These are phyloP conservation scores for Nymphaea thermarum DNA, from an alignment of 164 flowering plant species.

Conservation along the genomic window DNA sequence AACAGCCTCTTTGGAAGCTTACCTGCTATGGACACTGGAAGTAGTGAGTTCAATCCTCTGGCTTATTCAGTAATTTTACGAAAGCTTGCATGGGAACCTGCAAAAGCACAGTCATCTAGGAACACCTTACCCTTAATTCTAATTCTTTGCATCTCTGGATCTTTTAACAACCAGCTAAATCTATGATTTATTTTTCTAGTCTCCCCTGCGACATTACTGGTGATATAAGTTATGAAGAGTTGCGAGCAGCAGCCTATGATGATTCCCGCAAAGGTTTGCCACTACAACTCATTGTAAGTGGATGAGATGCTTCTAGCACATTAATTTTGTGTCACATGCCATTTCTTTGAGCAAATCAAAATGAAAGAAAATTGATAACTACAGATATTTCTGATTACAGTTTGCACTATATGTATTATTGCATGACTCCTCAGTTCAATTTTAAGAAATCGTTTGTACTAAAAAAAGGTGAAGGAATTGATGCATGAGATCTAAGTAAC, in stretches of 20 bases:
- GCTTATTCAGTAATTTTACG: background rate
- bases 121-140: background rate
- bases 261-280: constrained; percentile 59
- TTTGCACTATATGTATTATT: too few species aligned
- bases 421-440: too few species aligned
- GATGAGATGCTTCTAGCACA: background rate
- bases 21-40: constrained; percentile 71
- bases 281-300: constrained; percentile 70
- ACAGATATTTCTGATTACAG: too few species aligned
- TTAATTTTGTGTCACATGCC: background rate
- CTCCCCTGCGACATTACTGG: constrained; percentile 81
- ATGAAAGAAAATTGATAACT: too few species aligned
- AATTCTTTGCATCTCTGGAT: background rate
- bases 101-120: background rate
- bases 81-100: background rate
- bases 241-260: constrained; percentile 77
- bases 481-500: too few species aligned
- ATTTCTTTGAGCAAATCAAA: too few species aligned
- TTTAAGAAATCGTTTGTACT: too few species aligned
- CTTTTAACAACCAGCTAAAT: background rate
- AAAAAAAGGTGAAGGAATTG: too few species aligned
- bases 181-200: constrained; percentile 24
- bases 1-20: constrained; percentile 85
- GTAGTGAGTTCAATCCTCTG: constrained; percentile 23
- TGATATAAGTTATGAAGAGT: constrained; percentile 83